Base-by-base conservation (phyloP, 371 early-diverging fungal genomes). In the Homolaphlyctis polyrhiza region DNA sequence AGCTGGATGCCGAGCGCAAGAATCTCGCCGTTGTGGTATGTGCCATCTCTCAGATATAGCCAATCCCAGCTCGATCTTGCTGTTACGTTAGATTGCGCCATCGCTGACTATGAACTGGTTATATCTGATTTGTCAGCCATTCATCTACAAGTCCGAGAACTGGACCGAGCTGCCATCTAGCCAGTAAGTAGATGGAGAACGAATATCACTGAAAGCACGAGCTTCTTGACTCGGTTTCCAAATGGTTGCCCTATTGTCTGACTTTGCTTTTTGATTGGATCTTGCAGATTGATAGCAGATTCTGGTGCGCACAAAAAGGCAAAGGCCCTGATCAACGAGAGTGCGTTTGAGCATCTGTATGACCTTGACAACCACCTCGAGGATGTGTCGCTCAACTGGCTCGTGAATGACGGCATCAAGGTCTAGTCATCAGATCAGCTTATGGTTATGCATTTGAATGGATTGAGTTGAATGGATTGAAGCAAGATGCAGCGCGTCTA, bases 341-440 rank as follows among this genome's bases (percentile, higher is more conserved):
- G 21, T 8, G 36, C 39, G 23, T 35, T 2, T 21, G 49, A 4
- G 5, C 68, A 74, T 11, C 27, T 90, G 13, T 72, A 76, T 28
- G 90, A 90, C 65, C 87, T 90, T 68, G 89, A 88, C 60, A 84
- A 81, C 61, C 89, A 89, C 63, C 60, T 90, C 54, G 89, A 88
- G 48, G 71, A 88, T 47, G 77, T 84, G 27, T 68, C 78, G 43
- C 71, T 74, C 33, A 83, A 88, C 64, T 90, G 90, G 90, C 61
- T 90, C 62, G 54, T 49, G 58, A 57, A 57, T 36, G 25, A 2
- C 2, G 58, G 3, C 35, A 5, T 57, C 11, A 32, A 4, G 55
- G 32, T 55, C 35, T 55, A 25, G n/a, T n/a, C n/a, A n/a, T n/a
- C n/a, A n/a, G n/a, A 11, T 18, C 39, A 39, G 39, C 39, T 39